These are phyloP conservation scores for Phytophthora parvispora DNA, from an alignment of 352 stramenopile genomes.

Conservation along the genomic window DNA sequence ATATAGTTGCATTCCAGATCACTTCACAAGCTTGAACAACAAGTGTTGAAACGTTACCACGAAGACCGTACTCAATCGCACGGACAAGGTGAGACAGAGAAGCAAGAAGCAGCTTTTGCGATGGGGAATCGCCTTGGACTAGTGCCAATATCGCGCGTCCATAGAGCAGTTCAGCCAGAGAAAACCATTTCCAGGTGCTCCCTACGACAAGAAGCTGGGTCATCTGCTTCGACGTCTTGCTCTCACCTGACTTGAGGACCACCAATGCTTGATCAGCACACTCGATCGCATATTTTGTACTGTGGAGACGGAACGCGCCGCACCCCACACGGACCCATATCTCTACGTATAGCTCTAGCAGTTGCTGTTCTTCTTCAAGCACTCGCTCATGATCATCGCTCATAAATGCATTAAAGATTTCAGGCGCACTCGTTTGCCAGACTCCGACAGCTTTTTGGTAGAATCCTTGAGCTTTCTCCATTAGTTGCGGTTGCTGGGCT, in stretches of 20 bases:
- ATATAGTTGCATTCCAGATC: slow-evolving; percentile 85
- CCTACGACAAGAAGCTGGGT: slow-evolving; percentile 29
- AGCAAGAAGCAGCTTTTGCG: slow-evolving; percentile 60
- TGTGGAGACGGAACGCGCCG: slow-evolving; percentile 60
- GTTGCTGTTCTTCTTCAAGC: slow-evolving; percentile 68
- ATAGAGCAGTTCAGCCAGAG: slow-evolving; percentile 70
- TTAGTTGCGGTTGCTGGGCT: slow-evolving; percentile 33
- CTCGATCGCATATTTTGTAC: slow-evolving; percentile 62
- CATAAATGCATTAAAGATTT: slow-evolving; percentile 44
- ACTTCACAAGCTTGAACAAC: slow-evolving; percentile 65
- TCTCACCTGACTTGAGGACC: slow-evolving; percentile 17
- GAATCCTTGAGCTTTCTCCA: slow-evolving; percentile 59
- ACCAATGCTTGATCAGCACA: slow-evolving; percentile 56
- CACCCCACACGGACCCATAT: slow-evolving; percentile 78
- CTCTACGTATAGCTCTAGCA: slow-evolving; percentile 74
- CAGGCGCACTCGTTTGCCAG: slow-evolving; percentile 54
- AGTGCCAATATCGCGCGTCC: slow-evolving; percentile 64
- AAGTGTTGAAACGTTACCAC: slow-evolving; percentile 21
- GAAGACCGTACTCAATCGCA: slow-evolving; percentile 50
- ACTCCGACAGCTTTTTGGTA: slow-evolving; percentile 68
- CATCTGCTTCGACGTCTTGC: slow-evolving; percentile 15
- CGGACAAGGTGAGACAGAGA: slow-evolving; percentile 69
- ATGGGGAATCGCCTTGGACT: slow-evolving; percentile 42
- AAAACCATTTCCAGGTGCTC: slow-evolving; percentile 75
- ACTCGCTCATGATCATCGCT: slow-evolving; percentile 20